Evolutionary conservation across 2,329 filamentous ascomycete genomes (phyloP), one percentile per base, ranked within the genome.

Genomic region (Blumeria hordei): DNA sequence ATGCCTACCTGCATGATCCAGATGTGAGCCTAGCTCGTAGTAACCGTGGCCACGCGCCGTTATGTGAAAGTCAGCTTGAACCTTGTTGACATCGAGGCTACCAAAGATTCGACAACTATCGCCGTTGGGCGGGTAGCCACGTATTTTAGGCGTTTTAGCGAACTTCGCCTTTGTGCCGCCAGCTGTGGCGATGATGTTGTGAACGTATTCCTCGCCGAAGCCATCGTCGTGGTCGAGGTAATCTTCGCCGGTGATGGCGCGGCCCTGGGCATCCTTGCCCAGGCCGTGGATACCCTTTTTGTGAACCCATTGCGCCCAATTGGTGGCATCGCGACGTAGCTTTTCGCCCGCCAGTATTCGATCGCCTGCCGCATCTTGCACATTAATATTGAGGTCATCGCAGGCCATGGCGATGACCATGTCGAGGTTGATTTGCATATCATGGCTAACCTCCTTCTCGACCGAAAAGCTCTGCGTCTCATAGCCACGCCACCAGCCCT

Each of bases 41-140:
- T 98, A 98, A n/a, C 92, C 92, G 67, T 96, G 90, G 0, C 92
- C 92, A 58, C 88, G 72, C 3, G 92, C 92, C 1, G 92, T 98
- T 64, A 98, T 92, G 67, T 98, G 92, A 66, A 98, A 96, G 67
- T 98, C 90, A 3, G 90, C 92, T 69, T 95, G 90, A 47, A 98
- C 92, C 70, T 93, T 94, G 69, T 98, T 98, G 61, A 93, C 76
- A 61, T 94, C 84, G 67, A 98, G 68, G 63, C 80, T 93, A 36
- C 92, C 92, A 67, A 79, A 98, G 59, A 98, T 55, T 16, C 54
- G 50, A 68, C 92, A 98, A 58, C 84, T 83, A 67, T 94, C 85
- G 14, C 74, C 68, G 21, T 64, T 62, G 21, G 56, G 54, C 1
- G 57, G 56, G 16, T 59, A 59, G 21, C 60, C 59, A 53, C 55